A percentile compares a stretch with the other conserved stretches of the same genome.
phyloP scores from a whole-genome alignment of 352 stramenopile species.

The Globisporangium lucens region DNA sequence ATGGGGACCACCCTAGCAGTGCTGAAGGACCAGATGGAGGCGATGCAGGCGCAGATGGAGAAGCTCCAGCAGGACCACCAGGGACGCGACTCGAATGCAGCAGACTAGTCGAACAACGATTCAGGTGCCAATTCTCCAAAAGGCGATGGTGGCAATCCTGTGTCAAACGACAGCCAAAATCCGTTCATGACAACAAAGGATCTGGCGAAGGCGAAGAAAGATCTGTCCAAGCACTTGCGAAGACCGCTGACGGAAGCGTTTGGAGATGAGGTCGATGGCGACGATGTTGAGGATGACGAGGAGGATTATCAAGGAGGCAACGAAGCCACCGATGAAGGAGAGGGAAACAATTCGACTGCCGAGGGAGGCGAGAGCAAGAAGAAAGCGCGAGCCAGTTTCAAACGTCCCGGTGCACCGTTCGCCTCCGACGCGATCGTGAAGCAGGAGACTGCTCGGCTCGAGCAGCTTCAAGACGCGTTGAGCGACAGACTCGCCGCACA shows the following conservation, averaged over 20 bases:
- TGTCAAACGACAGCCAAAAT: constrained; percentile 12
- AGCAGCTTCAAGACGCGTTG: constrained; percentile 34
- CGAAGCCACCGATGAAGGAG: neutral
- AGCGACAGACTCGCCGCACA: constrained; percentile 33
- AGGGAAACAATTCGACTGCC: constrained; percentile 2
- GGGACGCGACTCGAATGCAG: constrained; percentile 17
- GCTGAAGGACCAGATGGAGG: constrained; percentile 47
- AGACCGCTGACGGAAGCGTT: constrained; percentile 42
- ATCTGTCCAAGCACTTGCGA: constrained; percentile 45
- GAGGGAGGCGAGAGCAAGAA: neutral
- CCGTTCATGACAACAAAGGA: constrained; percentile 46
- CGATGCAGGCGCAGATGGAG: constrained; percentile 45
- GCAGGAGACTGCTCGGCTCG: constrained; percentile 37
- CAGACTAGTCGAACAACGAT: neutral
- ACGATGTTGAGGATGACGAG: constrained; percentile 24
- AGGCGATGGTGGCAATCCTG: neutral
- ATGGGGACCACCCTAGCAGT: constrained; percentile 39
- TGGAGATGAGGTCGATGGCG: constrained; percentile 27
- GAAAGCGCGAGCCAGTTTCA: constrained; percentile 3
- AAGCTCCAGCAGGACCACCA: constrained; percentile 28
- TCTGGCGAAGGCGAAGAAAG: constrained; percentile 37
- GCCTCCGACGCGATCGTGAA: constrained; percentile 40
- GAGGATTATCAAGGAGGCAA: constrained; percentile 24
- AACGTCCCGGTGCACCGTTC: constrained; percentile 32
- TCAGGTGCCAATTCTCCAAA: constrained; percentile 3